Evolutionary conservation across 1,284 basidiomycete species (phyloP).

Genomic region (Mycena sp.): DNA sequence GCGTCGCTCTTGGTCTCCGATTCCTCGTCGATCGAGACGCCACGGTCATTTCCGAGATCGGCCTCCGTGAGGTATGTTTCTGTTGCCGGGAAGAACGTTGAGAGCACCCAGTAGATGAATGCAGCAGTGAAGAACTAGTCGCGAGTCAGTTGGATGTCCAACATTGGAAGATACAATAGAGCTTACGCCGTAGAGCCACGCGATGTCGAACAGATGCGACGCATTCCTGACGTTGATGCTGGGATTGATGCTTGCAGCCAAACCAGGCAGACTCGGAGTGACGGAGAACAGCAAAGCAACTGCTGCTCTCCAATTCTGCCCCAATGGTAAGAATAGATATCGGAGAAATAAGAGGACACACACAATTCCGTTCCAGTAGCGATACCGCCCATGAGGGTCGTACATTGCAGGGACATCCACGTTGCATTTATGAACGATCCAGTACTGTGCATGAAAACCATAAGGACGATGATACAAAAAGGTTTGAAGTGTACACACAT

Average conservation of each 20-base stretch:
- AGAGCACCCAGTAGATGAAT: slow-evolving; percentile 59
- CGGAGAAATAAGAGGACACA: slow-evolving; percentile 36
- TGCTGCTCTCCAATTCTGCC: slow-evolving; percentile 78
- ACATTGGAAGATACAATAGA: background rate
- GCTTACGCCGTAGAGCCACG: slow-evolving; percentile 77
- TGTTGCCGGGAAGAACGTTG: slow-evolving; percentile 62
- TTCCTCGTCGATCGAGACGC: slow-evolving; percentile 1
- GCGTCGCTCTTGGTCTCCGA: slow-evolving; percentile 5
- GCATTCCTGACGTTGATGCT: slow-evolving; percentile 63
- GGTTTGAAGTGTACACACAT: slow-evolving; percentile 55
- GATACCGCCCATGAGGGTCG: slow-evolving; percentile 69
- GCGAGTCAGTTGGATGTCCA: background rate
- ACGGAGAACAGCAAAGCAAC: slow-evolving; percentile 71
- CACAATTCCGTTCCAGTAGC: slow-evolving; percentile 72
- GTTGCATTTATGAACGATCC: slow-evolving; percentile 68
- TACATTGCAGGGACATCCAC: slow-evolving; percentile 81
- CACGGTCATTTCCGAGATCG: slow-evolving; percentile 39
- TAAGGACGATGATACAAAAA: slow-evolving; percentile 11
- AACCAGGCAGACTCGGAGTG: slow-evolving; percentile 72
- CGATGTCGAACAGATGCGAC: slow-evolving; percentile 67
- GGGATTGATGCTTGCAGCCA: slow-evolving; percentile 72
- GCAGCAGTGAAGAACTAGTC: slow-evolving; percentile 43
- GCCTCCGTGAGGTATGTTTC: slow-evolving; percentile 65
- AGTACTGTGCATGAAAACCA: slow-evolving; percentile 62
- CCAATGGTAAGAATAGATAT: background rate